Base-by-base conservation (phyloP, 2,329 filamentous ascomycete species). In the Paraconiothyrium sp. region DNA sequence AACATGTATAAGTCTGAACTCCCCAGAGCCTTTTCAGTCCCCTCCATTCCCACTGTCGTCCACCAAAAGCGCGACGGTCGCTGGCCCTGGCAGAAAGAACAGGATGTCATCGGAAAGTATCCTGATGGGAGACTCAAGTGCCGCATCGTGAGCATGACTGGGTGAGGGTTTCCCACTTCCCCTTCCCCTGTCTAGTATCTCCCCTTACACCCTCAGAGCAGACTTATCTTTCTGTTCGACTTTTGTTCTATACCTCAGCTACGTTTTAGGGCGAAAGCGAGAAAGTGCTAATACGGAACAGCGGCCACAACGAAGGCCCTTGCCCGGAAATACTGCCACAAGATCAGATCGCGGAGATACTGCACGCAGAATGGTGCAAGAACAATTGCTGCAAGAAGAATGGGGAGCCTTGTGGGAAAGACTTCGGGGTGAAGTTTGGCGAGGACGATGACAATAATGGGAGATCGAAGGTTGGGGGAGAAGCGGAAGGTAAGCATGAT, bases 291-390 rank as follows among this genome's bases (percentile, higher is more conserved):
- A 54, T 22, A 34, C 7, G 20, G 24, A 20, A 35, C 4, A 47
- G 54, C 20, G 54, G 54, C 13, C 37, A 56, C 41, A 56, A 10
- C 6, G 14, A 30, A 37, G 43, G 54, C 3, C 54, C 54, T 16
- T 56, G 54, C 27, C 54, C 54, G 9, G 3, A 41, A 20, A 46
- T 11, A 8, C 14, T 35, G 7, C 11, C 54, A 2, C 27, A 30
- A 8, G 41, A 44, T 2, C 14, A 47, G 11, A n/a, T 56, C 14
- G 5, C 9, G 10, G 1, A 22, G 54, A 22, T 47, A 2, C 24
- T 56, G 16, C 24, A 43, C 7, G 24, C 8, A 24, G 14, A 56
- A 41, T 47, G 41, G 24, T 56, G 54, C 41, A 47, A 24, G 11
- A 13, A 43, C 8, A 41, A 43, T 16, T 54, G 50, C 50, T 54